Evolutionary conservation across 1,139 yeast genomes (phyloP), one percentile per base, ranked within the genome.

Genomic region (Yamadazyma dushanensis): DNA sequence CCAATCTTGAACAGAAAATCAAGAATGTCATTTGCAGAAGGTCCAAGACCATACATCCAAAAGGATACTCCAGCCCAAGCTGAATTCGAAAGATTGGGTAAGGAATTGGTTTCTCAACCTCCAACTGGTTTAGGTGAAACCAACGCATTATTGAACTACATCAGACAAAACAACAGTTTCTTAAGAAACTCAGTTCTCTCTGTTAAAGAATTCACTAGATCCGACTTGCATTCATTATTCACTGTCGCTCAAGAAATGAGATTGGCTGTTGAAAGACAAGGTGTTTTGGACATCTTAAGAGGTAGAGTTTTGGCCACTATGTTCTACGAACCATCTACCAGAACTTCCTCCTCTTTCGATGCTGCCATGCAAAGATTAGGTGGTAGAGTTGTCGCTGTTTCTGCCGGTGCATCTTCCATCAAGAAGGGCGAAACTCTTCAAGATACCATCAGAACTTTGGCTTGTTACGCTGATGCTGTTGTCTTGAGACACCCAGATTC

Each of bases 311-410:
- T 94, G 57, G 88, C 97, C 35, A 92, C 97, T 16, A 83, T 94
- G 75, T 94, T 94, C 72, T 94, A 89, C 63, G 99, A 94, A 70
- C 98, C 99, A 52, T 88, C 97, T 8, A 94, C 99, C 31, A 80
- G 99, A 66, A 94, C 99, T 21, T 79, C 95, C 13, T 81, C 97
- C 16, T 90, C 97, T 2, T 94, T 94, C 61, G 96, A 94, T 63
- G 96, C 97, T 52, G 99, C 99, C 44, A 94, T 94, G 98, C 97
- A 94, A 74, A 85, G 99, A 71, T 76, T 94, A 54, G 99, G 99
- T 62, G 99, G 99, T 59, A 82, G 96, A 63, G 96, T 90, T 49
- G 86, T 94, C 50, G 78, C 95, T 36, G 84, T 94, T 47, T 75
- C 87, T 47, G 85, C 94, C 41, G 79, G 78, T 43, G 75, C 92